Evolutionary conservation across 352 stramenopile species (phyloP), one percentile per base, ranked within the genome.

Genomic region (Pythium monospermum): DNA sequence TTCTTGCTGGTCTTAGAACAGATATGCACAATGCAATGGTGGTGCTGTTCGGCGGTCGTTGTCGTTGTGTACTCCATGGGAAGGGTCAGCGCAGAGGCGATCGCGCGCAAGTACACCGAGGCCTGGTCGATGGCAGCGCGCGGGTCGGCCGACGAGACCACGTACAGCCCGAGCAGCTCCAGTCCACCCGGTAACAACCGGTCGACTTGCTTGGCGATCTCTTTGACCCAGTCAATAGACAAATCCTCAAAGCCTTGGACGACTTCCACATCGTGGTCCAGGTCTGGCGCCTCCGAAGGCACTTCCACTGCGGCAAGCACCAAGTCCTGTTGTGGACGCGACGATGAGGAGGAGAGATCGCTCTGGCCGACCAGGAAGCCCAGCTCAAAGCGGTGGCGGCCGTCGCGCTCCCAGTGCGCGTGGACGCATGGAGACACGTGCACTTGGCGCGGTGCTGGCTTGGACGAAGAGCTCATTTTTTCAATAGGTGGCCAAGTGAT

Each of bases 191-290:
- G 76, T 4, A 90, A 58, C 37, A 90, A 38, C 23, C 70, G 74
- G 22, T 87, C 74, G n/a, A 87, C 53, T 45, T 90, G 79, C 49
- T 79, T 72, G 31, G 76, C 66, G 58, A 80, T 69, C 39, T 86
- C 73, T 52, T 76, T 58, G 38, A 81, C 59, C 79, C 79, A 90
- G 11, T 87, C 76, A 19, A 69, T 59, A 12, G 76, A 85, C 32
- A 90, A 56, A 42, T 87, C 74, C 6, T 59, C 60, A 32, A 86
- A 72, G 47, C 57, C 42, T 13, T 49, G 63, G 1, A 59, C 49
- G 1, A 54, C 48, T 3, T 77, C 70, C 47, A 56, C 54, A 38
- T 80, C 66, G 59, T 61, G 53, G 32, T 61, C 53, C 10, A 61
- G 44, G 38, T 61, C 53, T 6, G 53, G 53, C 23, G 22, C 39